Evolutionary conservation across 2,329 filamentous ascomycete genomes (phyloP).

Genomic region (Botrytis aclada): DNA sequence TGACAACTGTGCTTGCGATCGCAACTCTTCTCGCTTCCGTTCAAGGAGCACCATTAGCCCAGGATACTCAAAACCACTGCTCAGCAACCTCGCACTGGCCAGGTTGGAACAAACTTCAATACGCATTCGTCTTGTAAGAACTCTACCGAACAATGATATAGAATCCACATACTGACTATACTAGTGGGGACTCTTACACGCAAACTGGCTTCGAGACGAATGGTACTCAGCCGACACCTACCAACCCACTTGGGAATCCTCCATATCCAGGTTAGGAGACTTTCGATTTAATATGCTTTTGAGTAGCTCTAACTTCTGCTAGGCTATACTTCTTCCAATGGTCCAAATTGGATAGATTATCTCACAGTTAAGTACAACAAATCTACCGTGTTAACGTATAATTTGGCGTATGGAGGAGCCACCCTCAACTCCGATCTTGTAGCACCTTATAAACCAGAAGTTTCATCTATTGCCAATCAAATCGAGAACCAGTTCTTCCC

Average conservation of each 20-base stretch:
- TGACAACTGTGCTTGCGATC: background rate
- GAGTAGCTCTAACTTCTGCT: background rate
- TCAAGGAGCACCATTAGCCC: background rate
- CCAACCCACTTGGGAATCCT: slow-evolving; percentile 43
- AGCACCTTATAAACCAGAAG: slow-evolving; percentile 38
- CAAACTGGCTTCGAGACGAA: slow-evolving; percentile 40
- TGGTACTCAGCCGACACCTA: slow-evolving; percentile 37
- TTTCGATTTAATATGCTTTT: background rate
- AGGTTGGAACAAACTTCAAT: slow-evolving; percentile 41
- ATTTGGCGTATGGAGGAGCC: slow-evolving; percentile 48
- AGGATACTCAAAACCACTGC: slow-evolving; percentile 23
- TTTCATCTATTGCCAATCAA: slow-evolving; percentile 41
- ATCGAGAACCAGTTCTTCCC: slow-evolving; percentile 44
- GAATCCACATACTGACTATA: slow-evolving; percentile 1
- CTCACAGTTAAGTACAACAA: slow-evolving; percentile 45
- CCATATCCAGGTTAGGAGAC: slow-evolving; percentile 37
- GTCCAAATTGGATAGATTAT: slow-evolving; percentile 56
- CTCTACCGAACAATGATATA: background rate
- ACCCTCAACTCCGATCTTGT: slow-evolving; percentile 42
- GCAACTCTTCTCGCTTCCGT: slow-evolving; percentile 1
- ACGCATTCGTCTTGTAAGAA: slow-evolving; percentile 45
- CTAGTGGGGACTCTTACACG: slow-evolving; percentile 44
- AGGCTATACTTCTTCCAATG: slow-evolving; percentile 42
- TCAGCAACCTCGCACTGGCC: slow-evolving; percentile 37
- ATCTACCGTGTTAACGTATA: slow-evolving; percentile 48